These are phyloP conservation scores for Lophiotrema nucula DNA, from an alignment of 495 filamentous ascomycete genomes.

Conservation along the genomic window DNA sequence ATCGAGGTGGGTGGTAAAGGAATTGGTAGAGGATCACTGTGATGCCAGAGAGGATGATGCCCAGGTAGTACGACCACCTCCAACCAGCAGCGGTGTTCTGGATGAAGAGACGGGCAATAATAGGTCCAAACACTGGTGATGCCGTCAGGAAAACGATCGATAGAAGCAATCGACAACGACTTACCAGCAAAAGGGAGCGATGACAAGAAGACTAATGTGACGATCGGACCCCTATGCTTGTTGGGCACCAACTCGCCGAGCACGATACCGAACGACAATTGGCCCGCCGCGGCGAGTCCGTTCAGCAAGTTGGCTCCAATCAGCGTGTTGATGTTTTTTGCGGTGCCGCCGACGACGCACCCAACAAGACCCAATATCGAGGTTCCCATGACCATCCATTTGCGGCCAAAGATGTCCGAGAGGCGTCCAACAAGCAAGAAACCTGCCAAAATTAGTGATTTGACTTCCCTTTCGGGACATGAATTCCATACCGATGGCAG, in stretches of 20 bases:
- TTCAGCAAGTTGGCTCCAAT: slow-evolving; percentile 37
- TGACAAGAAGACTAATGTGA: slow-evolving; percentile 31
- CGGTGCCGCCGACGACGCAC: slow-evolving; percentile 35
- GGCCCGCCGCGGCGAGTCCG: slow-evolving; percentile 38
- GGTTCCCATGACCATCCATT: slow-evolving; percentile 36
- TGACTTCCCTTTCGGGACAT: slow-evolving; percentile 2
- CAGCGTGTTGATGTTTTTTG: slow-evolving; percentile 33
- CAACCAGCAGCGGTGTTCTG: slow-evolving; percentile 31
- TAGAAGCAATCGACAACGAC: neutral
- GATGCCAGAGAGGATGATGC: slow-evolving; percentile 56
- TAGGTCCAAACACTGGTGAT: slow-evolving; percentile 35
- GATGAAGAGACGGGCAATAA: slow-evolving; percentile 37
- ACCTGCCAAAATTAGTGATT: no score
- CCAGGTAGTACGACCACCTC: slow-evolving; percentile 76
- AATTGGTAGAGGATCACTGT: slow-evolving; percentile 34
- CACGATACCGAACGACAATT: slow-evolving; percentile 42
- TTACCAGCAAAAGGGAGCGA: slow-evolving; percentile 32
- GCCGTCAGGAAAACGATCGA: no score
- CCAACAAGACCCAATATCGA: slow-evolving; percentile 32
- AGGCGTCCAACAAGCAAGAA: slow-evolving; percentile 38
- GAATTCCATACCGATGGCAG: no score
- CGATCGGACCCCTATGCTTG: slow-evolving; percentile 33
- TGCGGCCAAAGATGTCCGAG: slow-evolving; percentile 40
- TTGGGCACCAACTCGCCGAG: slow-evolving; percentile 39
- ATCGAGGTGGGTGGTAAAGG: slow-evolving; percentile 39